Evolutionary conservation across 23 red algal species (phyloP).

Genomic region (Rhodosorus marinus): DNA sequence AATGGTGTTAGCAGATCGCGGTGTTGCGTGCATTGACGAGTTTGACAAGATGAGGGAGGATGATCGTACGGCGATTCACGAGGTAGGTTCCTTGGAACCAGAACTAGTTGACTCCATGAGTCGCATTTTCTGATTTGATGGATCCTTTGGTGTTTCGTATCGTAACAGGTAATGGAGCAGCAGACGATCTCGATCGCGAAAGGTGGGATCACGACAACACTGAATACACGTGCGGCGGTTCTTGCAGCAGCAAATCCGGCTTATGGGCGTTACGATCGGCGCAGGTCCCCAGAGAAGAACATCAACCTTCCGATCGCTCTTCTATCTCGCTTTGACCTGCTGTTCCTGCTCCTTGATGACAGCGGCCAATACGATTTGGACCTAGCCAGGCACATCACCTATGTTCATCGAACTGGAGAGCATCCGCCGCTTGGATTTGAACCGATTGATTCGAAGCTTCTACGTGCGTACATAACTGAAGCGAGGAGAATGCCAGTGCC

Average conservation of each 20-base stretch:
- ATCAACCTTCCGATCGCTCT: slow-evolving; percentile 96
- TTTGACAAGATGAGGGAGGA: slow-evolving; percentile 99
- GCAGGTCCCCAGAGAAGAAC: slow-evolving; percentile 66
- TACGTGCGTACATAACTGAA: slow-evolving; percentile 74
- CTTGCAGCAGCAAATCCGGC: slow-evolving; percentile 93
- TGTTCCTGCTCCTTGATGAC: slow-evolving; percentile 83
- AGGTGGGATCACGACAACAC: slow-evolving; percentile 90
- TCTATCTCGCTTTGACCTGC: slow-evolving; percentile 89
- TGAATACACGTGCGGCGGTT: slow-evolving; percentile 87
- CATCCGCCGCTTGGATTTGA: slow-evolving; percentile 49
- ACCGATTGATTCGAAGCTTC: slow-evolving; percentile 2
- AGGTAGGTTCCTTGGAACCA: too few species aligned
- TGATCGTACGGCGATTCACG: slow-evolving; percentile 96
- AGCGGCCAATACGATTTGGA: slow-evolving; percentile 51
- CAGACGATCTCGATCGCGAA: slow-evolving; percentile 99
- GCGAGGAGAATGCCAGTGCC: slow-evolving; percentile 38
- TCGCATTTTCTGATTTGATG: not conserved
- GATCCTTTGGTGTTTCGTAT: not conserved
- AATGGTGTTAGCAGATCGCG: slow-evolving; percentile 82
- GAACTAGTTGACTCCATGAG: not conserved
- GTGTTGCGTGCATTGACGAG: slow-evolving; percentile 95
- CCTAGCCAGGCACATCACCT: slow-evolving; percentile 77
- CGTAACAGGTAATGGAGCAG: slow-evolving; percentile 89
- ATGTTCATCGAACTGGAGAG: slow-evolving; percentile 74
- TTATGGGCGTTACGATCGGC: slow-evolving; percentile 90